Conservation (phyloP, 176 grass and related monocot species). For the Lolium multiflorum region DNA sequence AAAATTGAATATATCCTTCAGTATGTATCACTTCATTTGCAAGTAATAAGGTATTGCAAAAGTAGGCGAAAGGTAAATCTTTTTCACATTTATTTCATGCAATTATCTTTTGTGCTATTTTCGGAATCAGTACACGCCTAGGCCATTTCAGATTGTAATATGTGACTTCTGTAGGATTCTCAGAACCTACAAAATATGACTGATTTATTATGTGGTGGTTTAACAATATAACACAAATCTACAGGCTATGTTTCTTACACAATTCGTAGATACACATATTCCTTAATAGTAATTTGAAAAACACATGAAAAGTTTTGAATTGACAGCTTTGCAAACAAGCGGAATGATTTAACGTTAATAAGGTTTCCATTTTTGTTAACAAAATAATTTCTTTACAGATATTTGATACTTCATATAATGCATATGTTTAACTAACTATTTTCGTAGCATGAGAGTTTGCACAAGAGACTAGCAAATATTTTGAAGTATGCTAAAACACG, state of each 20-base stretch:
- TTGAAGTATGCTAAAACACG: neutral
- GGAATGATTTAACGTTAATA: neutral
- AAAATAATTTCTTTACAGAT: neutral
- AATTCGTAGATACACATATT: no score
- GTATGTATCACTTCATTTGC: neutral
- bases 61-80: neutral
- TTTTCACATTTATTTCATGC: neutral
- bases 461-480: neutral
- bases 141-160: no score
- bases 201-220: no score
- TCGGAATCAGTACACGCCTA: neutral
- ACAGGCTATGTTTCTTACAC: no score
- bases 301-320: neutral
- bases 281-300: no score
- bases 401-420: neutral
- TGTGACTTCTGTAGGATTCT: neutral
- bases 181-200: no score
- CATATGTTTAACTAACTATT: neutral
- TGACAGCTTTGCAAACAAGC: neutral
- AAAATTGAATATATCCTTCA: no score
- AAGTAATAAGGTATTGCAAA: neutral
- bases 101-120: neutral
- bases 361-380: neutral
- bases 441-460: conserved; percentile 29
- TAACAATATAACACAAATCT: no score